Percentiles rank a stretch among this genome's conserved stretches.
phyloP scores from a whole-genome alignment of 345 rosid species.

The Syzygium aqueum region DNA sequence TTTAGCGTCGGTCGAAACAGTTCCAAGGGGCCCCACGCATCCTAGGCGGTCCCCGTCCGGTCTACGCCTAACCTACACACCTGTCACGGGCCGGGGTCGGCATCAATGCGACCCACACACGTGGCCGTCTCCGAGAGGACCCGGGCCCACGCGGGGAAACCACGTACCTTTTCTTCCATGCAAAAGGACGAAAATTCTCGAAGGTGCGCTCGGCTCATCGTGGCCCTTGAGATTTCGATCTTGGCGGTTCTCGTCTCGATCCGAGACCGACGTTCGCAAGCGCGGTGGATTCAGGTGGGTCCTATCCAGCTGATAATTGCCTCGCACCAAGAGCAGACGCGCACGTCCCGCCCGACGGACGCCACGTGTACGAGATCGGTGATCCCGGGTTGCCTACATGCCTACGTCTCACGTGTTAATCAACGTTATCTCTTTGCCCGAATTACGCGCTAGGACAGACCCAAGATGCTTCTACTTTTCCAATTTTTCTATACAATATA shows the following conservation, averaged over 20 bases:
- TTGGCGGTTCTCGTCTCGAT: not conserved
- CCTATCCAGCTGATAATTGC: not conserved
- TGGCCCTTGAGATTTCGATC: not conserved
- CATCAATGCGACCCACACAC: not conserved
- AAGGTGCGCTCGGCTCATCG: not conserved
- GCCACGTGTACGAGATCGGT: constrained; percentile 25
- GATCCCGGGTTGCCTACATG: constrained; percentile 9
- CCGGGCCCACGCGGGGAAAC: constrained; percentile 1
- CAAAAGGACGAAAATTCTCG: not conserved
- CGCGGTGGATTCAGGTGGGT: not conserved
- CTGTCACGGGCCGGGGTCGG: constrained; percentile 1
- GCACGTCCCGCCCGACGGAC: not conserved
- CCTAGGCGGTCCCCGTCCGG: constrained; percentile 5
- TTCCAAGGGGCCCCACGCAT: constrained; percentile 19
- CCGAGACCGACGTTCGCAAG: not conserved
- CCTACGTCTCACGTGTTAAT: constrained; percentile 36
- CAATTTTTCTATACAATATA: not conserved
- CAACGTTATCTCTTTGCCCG: not conserved
- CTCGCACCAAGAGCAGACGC: not conserved
- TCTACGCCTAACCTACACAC: constrained; percentile 9
- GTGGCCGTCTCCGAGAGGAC: constrained; percentile 4
- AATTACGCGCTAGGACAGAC: too few relatives aligned
- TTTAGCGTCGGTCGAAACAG: constrained; percentile 33
- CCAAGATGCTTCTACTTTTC: not conserved
- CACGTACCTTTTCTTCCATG: constrained; percentile 19